A percentile compares a stretch with the other conserved stretches of the same genome.
These are phyloP conservation scores for Phytophthora kernoviae DNA, from an alignment of 352 stramenopile genomes.

Conservation along the genomic window DNA sequence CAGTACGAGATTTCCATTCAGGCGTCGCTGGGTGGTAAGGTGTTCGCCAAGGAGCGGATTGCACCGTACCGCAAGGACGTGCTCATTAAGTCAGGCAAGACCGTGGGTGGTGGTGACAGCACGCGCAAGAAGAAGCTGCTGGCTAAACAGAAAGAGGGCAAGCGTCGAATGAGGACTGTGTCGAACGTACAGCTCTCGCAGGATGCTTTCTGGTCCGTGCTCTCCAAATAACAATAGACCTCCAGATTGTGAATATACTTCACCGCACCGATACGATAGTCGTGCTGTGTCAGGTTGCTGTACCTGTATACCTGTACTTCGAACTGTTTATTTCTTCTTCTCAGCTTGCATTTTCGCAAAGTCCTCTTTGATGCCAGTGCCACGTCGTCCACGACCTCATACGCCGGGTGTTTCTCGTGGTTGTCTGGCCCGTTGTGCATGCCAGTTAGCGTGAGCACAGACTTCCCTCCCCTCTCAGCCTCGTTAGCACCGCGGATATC, in stretches of 20 bases:
- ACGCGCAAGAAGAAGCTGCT: slow-evolving; percentile 99
- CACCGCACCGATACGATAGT: neutral
- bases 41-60: slow-evolving; percentile 98
- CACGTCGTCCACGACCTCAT: slow-evolving; percentile 79
- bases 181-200: slow-evolving; percentile 97
- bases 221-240: slow-evolving; percentile 81
- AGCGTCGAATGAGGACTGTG: slow-evolving; percentile 97
- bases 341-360: slow-evolving; percentile 46
- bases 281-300: neutral
- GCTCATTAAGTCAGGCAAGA: slow-evolving; percentile 95
- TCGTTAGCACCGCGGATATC: slow-evolving; percentile 84
- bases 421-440: slow-evolving; percentile 80
- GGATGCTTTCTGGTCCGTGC: slow-evolving; percentile 98
- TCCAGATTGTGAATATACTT: slow-evolving; percentile 3
- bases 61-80: slow-evolving; percentile 97
- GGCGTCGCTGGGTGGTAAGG: slow-evolving; percentile 93
- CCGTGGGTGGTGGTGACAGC: slow-evolving; percentile 96
- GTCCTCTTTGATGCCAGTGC: slow-evolving; percentile 73
- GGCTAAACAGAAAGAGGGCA: slow-evolving; percentile 99
- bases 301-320: neutral
- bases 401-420: slow-evolving; percentile 64
- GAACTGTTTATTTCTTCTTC: slow-evolving; percentile 6
- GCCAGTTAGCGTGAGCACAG: slow-evolving; percentile 81
- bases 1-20: slow-evolving; percentile 99
- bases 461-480: slow-evolving; percentile 78